Base-by-base conservation (phyloP, 129 eudicot genomes). In the Dittrichia graveolens region DNA sequence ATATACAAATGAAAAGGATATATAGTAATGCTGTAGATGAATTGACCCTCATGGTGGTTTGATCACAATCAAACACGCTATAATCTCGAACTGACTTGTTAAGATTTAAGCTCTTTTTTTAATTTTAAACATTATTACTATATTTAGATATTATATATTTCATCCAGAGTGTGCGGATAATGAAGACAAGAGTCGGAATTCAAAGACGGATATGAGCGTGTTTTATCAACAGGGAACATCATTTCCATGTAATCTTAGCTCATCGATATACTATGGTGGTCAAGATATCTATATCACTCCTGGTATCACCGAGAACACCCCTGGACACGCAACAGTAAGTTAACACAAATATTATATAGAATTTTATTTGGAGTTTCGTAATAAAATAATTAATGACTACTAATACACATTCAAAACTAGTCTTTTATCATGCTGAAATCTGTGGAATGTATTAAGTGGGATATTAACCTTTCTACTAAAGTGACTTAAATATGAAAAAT, bases 251-350 rank as follows among this genome's bases (percentile, higher is more conserved):
- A 83, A 78, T 69, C 86, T 79, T 54, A 92, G 96, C 84, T 86
- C 94, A 0, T 92, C 98, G 10, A 87, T 92, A 71, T 87, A 87
- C 79, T 92, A 92, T 38, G 98, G 98, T 64, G 98, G 98, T 72
- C 98, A 87, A 81, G 98, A 92, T 73, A 78, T 81, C 58, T 87
- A 89, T 79, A 73, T 81, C 53, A 71, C 44, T 19, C 87, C 98
- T 38, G 66, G 42, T 16, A 63, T 9, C 67, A 58, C 91, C 80
- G 85, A 82, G 40, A 84, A 68, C 75, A 41, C 65, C 77, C 82
- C 96, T 44, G 73, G 47, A 8, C 59, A 75, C 67, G 65, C 86
- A 18, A 80, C 82, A n/a, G 91, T 87, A 62, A 83, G 87, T 77
- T 12, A 60, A 24, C 8, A 42, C 41, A 42, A n/a, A n/a, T n/a